These are phyloP conservation scores for Suillus lakei DNA, from an alignment of 768 basidiomycete species.

Conservation along the genomic window DNA sequence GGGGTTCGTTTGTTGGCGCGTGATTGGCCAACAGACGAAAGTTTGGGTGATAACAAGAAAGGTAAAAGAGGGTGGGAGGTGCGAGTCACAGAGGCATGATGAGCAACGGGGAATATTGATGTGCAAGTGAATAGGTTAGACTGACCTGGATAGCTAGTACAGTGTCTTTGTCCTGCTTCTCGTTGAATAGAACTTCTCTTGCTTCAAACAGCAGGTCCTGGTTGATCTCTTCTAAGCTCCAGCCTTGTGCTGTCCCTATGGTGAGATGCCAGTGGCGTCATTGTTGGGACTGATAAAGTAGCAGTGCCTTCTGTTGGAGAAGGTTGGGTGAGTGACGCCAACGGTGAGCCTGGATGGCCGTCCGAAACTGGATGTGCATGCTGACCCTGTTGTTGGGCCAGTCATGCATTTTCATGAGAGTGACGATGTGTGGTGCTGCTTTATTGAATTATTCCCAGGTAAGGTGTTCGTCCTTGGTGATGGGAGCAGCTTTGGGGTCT, in stretches of 20 bases:
- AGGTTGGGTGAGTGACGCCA: neutral
- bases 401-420: conserved; percentile 9
- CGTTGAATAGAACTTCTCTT: neutral
- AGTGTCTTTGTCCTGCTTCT: neutral
- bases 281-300: conserved; percentile 21
- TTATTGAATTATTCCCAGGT: conserved; percentile 8
- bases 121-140: too few species aligned
- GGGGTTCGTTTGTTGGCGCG: neutral
- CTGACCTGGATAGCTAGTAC: too few species aligned
- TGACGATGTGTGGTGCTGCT: conserved; percentile 14
- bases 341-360: too few species aligned
- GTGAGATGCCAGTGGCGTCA: conserved; percentile 11
- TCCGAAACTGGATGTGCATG: conserved; percentile 20
- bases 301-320: conserved; percentile 9
- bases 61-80: too few species aligned
- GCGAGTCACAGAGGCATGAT: too few species aligned
- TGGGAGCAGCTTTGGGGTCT: neutral
- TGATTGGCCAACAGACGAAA: neutral
- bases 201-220: neutral
- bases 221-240: conserved; percentile 3
- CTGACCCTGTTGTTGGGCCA: conserved; percentile 12
- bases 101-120: too few species aligned
- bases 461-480: neutral
- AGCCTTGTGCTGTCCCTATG: neutral
- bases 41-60: too few species aligned